Percentiles rank a stretch among this genome's conserved stretches.
These are phyloP conservation scores for Coemansia sp. DNA, from an alignment of 192 early-diverging fungal genomes.

Conservation along the genomic window DNA sequence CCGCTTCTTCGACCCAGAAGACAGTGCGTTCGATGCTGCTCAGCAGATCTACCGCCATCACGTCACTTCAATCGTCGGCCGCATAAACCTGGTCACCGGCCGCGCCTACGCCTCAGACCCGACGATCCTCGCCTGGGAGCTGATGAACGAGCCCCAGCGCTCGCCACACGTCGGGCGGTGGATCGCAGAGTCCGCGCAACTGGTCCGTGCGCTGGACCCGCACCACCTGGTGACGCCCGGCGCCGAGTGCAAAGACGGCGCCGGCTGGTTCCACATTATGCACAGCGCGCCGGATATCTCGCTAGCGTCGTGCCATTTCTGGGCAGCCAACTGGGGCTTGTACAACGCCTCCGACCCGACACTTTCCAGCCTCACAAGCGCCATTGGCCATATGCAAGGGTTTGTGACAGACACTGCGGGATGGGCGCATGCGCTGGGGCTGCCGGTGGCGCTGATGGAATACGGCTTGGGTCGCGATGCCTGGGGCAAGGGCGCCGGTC, in stretches of 20 bases:
- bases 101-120: constrained; percentile 59
- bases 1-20: constrained; percentile 42
- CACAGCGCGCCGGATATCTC: constrained; percentile 54
- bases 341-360: constrained; percentile 58
- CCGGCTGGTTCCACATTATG: constrained; percentile 54
- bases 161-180: constrained; percentile 41
- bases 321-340: constrained; percentile 60
- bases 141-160: constrained; percentile 69
- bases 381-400: constrained; percentile 40
- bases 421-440: constrained; percentile 56
- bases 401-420: constrained; percentile 48
- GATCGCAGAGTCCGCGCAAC: constrained; percentile 55
- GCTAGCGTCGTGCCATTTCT: constrained; percentile 58
- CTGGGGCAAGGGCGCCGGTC: constrained; percentile 31
- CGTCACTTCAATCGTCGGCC: constrained; percentile 43
- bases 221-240: constrained; percentile 64
- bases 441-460: constrained; percentile 61
- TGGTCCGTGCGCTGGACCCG: constrained; percentile 55
- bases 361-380: constrained; percentile 24
- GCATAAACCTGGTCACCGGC: constrained; percentile 57
- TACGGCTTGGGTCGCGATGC: constrained; percentile 59
- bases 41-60: constrained; percentile 56
- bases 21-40: constrained; percentile 23
- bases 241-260: constrained; percentile 62
- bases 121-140: constrained; percentile 66